Percentiles rank a stretch among this genome's conserved stretches.
Evolutionary conservation across 768 basidiomycete species (phyloP).

Genomic region (Suillus alpinus): DNA sequence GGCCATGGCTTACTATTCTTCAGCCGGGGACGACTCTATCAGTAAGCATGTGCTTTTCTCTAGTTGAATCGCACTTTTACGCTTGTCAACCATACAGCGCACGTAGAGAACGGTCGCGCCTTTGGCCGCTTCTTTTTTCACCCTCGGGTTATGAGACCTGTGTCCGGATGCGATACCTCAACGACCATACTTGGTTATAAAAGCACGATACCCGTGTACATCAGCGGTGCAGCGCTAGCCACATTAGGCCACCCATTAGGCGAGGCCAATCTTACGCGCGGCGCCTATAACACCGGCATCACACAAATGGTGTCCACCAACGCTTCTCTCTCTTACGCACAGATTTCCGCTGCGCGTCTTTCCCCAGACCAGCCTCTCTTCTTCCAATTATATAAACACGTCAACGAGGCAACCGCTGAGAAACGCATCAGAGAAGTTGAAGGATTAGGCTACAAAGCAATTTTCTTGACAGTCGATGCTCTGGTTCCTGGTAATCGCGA

Average conservation of each 20-base stretch:
- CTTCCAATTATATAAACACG: constrained; percentile 87
- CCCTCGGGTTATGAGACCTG: constrained; percentile 72
- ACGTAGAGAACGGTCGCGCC: constrained; percentile 71
- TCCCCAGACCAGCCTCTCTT: constrained; percentile 60
- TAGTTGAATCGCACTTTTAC: constrained; percentile 14
- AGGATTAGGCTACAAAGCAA: constrained; percentile 75
- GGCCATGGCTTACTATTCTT: constrained; percentile 82
- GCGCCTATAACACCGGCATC: constrained; percentile 60
- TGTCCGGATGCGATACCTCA: constrained; percentile 64
- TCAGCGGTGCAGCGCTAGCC: constrained; percentile 81
- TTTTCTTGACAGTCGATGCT: constrained; percentile 91
- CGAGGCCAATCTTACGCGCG: constrained; percentile 78
- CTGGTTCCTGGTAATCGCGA: constrained; percentile 82
- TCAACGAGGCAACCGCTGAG: constrained; percentile 62
- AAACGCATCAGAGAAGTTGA: constrained; percentile 71
- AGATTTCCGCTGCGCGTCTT: constrained; percentile 57
- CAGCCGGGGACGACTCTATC: constrained; percentile 82
- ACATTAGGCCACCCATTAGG: constrained; percentile 87
- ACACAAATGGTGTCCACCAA: constrained; percentile 87
- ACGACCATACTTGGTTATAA: constrained; percentile 71
- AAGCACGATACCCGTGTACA: constrained; percentile 77
- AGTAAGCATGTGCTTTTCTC: constrained; percentile 42
- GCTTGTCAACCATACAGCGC: constrained; percentile 37
- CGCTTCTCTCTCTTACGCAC: constrained; percentile 62
- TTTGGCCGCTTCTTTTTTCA: constrained; percentile 86